phyloP scores from a whole-genome alignment of 2,329 filamentous ascomycete species.

The Albophoma yamanashiensis region DNA sequence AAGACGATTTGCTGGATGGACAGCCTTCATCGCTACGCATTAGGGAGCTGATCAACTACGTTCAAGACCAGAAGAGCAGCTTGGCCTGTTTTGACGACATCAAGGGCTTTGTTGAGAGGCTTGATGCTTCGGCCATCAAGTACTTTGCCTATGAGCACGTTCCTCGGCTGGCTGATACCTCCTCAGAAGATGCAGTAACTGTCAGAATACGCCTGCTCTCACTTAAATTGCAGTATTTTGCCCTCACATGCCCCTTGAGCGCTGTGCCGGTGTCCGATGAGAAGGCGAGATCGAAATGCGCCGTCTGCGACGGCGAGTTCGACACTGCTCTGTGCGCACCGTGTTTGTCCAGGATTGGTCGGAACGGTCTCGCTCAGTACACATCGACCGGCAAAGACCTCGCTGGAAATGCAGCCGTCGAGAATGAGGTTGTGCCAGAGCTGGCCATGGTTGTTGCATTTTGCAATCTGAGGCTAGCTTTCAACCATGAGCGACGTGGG shows the following conservation, averaged over 20 bases:
- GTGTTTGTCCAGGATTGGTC: slow-evolving; percentile 13
- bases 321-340: slow-evolving; percentile 8
- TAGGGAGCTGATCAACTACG: slow-evolving; percentile 22
- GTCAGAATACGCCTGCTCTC: slow-evolving; percentile 22
- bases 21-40: slow-evolving; percentile 19
- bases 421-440: slow-evolving; percentile 17
- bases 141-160: slow-evolving; percentile 27
- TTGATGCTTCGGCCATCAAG: slow-evolving; percentile 28
- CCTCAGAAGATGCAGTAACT: slow-evolving; percentile 10
- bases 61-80: slow-evolving; percentile 23
- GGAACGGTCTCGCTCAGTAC: slow-evolving; percentile 11
- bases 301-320: slow-evolving; percentile 11
- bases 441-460: slow-evolving; percentile 22
- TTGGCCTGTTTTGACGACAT: slow-evolving; percentile 36
- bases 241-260: slow-evolving; percentile 24
- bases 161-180: slow-evolving; percentile 17
- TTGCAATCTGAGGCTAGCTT: slow-evolving; percentile 21
- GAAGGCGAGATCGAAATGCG: slow-evolving; percentile 11
- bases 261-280: slow-evolving; percentile 10
- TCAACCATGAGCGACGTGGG: slow-evolving; percentile 3
- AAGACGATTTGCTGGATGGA: slow-evolving; percentile 15
- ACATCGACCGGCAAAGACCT: slow-evolving; percentile 1
- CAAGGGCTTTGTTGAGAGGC: slow-evolving; percentile 29
- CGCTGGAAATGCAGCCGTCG: not conserved
- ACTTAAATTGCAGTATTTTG: slow-evolving; percentile 33